These are phyloP conservation scores for Musa balbisiana DNA, from an alignment of 202 grass and related monocot genomes.

Conservation along the genomic window DNA sequence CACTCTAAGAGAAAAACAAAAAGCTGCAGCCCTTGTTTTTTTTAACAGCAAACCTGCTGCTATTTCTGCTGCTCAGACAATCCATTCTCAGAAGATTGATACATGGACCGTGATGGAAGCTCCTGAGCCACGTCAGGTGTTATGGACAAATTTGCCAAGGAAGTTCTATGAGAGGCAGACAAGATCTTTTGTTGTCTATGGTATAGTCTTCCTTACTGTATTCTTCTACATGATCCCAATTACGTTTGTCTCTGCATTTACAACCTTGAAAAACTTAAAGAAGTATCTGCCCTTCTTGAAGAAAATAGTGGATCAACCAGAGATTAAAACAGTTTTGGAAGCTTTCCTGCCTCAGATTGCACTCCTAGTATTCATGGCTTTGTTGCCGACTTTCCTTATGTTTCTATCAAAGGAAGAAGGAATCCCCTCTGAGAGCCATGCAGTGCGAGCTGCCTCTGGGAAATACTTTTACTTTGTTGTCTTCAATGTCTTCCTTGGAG, in stretches of 20 bases:
- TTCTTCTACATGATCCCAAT: conserved; percentile 71
- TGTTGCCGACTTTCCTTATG: conserved; percentile 61
- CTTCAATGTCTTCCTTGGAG: conserved; percentile 79
- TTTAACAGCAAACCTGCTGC: conserved; percentile 72
- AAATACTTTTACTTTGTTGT: conserved; percentile 93
- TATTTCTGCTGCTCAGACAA: conserved; percentile 68
- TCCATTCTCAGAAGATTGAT: conserved; percentile 67
- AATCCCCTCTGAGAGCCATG: conserved; percentile 53
- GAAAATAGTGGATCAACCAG: conserved; percentile 35
- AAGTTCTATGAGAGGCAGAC: conserved; percentile 51
- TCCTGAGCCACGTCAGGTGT: conserved; percentile 55
- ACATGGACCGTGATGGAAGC: conserved; percentile 74
- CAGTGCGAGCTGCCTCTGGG: conserved; percentile 55
- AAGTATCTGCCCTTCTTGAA: conserved; percentile 67
- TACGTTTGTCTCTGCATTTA: conserved; percentile 54
- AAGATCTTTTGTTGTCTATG: conserved; percentile 48
- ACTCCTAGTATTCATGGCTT: conserved; percentile 79
- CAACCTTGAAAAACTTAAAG: conserved; percentile 59
- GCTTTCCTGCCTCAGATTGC: conserved; percentile 81
- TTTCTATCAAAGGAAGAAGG: conserved; percentile 80
- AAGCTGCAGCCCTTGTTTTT: conserved; percentile 60
- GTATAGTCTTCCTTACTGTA: conserved; percentile 59
- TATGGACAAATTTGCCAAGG: conserved; percentile 70
- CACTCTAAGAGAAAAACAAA: conserved; percentile 62
- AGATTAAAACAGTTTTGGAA: conserved; percentile 56